Base-by-base conservation (phyloP, 2,329 filamentous ascomycete genomes). In the Torrubiella hemipterigena region DNA sequence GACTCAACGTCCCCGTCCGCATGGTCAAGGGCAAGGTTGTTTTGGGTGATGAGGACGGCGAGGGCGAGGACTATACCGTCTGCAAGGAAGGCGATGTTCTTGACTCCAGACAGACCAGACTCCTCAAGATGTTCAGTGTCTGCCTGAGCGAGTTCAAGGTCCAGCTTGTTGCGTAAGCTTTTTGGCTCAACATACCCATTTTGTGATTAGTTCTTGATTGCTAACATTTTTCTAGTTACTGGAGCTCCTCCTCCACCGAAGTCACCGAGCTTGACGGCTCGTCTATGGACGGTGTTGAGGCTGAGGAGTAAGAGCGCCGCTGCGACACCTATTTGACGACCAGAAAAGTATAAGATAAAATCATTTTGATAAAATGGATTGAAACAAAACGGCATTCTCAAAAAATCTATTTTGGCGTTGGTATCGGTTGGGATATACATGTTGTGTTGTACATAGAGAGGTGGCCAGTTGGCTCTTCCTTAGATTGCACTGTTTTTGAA, bases 101-200 rank as follows among this genome's bases (percentile, higher is more conserved):
- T 43, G 87, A 95, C 58, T 87, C 82, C 43, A 73, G 89, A 46
- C 91, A 98, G 69, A 95, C 91, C 35, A 80, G 86, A 41, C 62
- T 98, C 50, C 58, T 98, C 57, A 96, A 96, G 73, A 68, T 94
- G 48, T 96, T 98, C 59, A 81, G 85, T 32, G 74, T 95, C 35
- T 84, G 82, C 40, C 74, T 91, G 59, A 83, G 85, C 36, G 86
- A 96, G 62, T 98, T 98, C 63, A 78, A 69, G 54, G 77, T 98
- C 36, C 69, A 76, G 48, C 61, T 93, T 42, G 62, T 81, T 55
- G 87, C 86, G 50, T 80, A 69, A 55, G 69, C 65, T 27, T 24
- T 39, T 14, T 14, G 13, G 10, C 6, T 28, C n/a, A 21, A 20
- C 7, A 13, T 27, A n/a, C 13, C 8, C 17, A 2, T 8, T 8